Base-by-base conservation (phyloP, 108 stramenopile species). In the Phaeodactylum tricornutum region DNA sequence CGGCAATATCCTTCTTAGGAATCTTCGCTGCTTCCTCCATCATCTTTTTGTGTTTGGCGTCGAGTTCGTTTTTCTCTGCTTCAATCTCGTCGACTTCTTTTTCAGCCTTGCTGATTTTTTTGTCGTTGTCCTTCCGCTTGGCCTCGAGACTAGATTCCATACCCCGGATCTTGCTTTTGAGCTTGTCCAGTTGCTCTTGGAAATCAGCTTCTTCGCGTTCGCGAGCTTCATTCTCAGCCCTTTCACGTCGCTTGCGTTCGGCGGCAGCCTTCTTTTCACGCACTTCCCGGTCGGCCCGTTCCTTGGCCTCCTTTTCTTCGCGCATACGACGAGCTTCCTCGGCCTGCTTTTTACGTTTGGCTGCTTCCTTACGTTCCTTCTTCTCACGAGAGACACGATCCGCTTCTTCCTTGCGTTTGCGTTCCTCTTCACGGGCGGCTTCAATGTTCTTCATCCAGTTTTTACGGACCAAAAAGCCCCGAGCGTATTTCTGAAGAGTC, bases 51-150 rank as follows among this genome's bases (percentile, higher is more conserved):
- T 52, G 51, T 4, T 59, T 29, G 15, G 51, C 25, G 31, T 60
- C 20, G 21, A 42, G 31, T 15, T 21, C 40, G 28, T 24, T 25
- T n/a, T 30, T 17, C 46, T 53, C 51, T 3, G 39, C 50, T 38
- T 77, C 57, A 0, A 67, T 60, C 23, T 68, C 69, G 6, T 57
- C 37, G 14, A 70, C 43, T 43, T 77, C 64, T 31, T 40, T 57
- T 43, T 74, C 64, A 14, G 47, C 37, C 23, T 74, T 62, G 9
- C 23, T 41, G 14, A 59, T 55, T 41, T 69, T 61, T 33, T 38
- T 57, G 61, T 4, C 58, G 19, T 23, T 57, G 44, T 47, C 40
- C 34, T 26, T 50, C 26, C 48, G 59, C 28, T 39, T 38, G 20
- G 59, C 71, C 34, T 73, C 67, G 28, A 27, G 40, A 29, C 57